Percentiles rank a stretch among this genome's conserved stretches.
Conservation (phyloP, 2,329 filamentous ascomycete species). For the Cladorrhinum sp. region DNA sequence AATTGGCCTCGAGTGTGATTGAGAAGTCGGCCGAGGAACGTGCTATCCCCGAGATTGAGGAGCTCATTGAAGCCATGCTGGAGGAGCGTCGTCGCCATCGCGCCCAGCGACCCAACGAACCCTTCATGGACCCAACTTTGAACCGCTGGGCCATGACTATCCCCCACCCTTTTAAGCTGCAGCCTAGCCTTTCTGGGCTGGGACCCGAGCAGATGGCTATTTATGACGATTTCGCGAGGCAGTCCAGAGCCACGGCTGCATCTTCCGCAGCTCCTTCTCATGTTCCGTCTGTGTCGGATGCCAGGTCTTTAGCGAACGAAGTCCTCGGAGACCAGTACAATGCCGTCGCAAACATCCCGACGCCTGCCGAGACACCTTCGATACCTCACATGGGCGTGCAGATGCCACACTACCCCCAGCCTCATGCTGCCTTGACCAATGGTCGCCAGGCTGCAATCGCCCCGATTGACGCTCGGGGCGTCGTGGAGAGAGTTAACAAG, state of each 20-base stretch:
- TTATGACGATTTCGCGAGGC: conserved; percentile 92
- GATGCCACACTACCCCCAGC: conserved; percentile 53
- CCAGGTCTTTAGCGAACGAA: conserved; percentile 61
- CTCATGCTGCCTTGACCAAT: conserved; percentile 48
- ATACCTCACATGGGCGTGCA: conserved; percentile 53
- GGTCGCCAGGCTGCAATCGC: conserved; percentile 46
- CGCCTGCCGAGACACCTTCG: conserved; percentile 57
- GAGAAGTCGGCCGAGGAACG: conserved; percentile 94
- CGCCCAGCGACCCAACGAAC: conserved; percentile 71
- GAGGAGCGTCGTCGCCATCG: conserved; percentile 75
- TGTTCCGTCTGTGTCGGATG: conserved; percentile 56
- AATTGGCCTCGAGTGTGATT: conserved; percentile 87
- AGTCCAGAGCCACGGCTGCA: conserved; percentile 64
- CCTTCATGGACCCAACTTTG: conserved; percentile 77
- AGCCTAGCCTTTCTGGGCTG: conserved; percentile 64
- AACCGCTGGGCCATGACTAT: conserved; percentile 93
- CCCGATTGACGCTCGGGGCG: conserved; percentile 50
- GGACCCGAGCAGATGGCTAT: conserved; percentile 92
- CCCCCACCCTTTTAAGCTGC: conserved; percentile 87
- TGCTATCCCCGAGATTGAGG: conserved; percentile 90
- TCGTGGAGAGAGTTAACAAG: conserved; percentile 57
- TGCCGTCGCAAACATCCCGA: conserved; percentile 55
- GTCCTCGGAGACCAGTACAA: conserved; percentile 61
- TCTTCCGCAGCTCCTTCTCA: conserved; percentile 51
- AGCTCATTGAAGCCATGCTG: conserved; percentile 80